Base-by-base conservation (phyloP, 164 flowering plant genomes). In the Echeveria elegans region DNA sequence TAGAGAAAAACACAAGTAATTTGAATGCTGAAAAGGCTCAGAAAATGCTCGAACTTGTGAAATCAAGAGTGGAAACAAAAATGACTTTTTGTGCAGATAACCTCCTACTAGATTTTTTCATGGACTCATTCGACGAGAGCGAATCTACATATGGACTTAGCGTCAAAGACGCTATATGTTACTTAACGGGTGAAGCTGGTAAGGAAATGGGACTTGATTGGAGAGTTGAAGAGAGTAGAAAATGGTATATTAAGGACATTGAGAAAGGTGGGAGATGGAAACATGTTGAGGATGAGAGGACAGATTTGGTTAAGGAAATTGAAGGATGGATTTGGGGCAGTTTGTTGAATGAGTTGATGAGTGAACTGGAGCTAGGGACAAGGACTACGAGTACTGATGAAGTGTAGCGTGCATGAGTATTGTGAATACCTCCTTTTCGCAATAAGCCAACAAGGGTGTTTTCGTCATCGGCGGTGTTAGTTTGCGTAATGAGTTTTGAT, bases 271-370 rank as follows among this genome's bases (percentile, higher is more conserved):
- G 81, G 11, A 67, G 40, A 19, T 82, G 91, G 92, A 77, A 48
- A 24, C 67, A 61, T 30, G 61, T 77, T 58, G 78, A 74, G 5
- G 81, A 77, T 43, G 88, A 86, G 37, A 70, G 71, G 37, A 69
- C 61, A 59, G 87, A 83, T 60, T 14, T 86, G 58, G 82, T 65
- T 0, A 24, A 68, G 60, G 84, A 83, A 10, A 8, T 90, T 70
- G 90, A 79, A 74, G 65, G 28, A 28, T 66, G 53, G 40, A 52
- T 87, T 40, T 74, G 79, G 52, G 50, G 34, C 62, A 71, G 63
- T 62, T 76, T 89, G 80, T 24, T 89, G 47, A 73, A 82, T 29
- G 91, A 87, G 65, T 48, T 85, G 59, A 68, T 87, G 41, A 47
- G 63, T 62, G 92, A 86, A 31, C 60, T 53, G 60, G 23, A 18